A percentile compares a stretch with the other conserved stretches of the same genome.
Evolutionary conservation across 495 filamentous ascomycete genomes (phyloP).

Genomic region (Trichoderma virens): DNA sequence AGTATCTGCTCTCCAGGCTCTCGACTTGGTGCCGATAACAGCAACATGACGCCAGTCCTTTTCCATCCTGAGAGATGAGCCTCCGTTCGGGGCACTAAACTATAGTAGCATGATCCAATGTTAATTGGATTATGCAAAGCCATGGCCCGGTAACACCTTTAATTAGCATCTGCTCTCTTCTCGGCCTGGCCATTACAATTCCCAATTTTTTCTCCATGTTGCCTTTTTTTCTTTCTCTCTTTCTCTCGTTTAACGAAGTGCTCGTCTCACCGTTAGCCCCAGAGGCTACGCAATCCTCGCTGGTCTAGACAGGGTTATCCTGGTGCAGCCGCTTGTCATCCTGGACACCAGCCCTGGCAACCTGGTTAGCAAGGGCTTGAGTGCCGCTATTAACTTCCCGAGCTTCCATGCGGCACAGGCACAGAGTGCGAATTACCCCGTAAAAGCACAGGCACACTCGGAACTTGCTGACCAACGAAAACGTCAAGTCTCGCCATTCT

Average conservation of each 20-base stretch:
- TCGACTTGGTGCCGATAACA: background rate
- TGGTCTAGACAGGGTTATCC: background rate
- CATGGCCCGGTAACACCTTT: background rate
- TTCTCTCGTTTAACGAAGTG: background rate
- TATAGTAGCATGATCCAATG: background rate
- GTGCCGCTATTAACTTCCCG: constrained; percentile 3
- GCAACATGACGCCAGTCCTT: background rate
- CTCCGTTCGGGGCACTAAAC: background rate
- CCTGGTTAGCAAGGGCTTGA: background rate
- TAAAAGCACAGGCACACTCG: background rate
- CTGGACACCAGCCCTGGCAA: background rate
- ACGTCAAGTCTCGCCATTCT: too few species aligned
- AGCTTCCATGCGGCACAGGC: constrained; percentile 2
- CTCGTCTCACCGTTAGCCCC: background rate
- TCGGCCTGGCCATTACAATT: background rate
- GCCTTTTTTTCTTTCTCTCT: background rate
- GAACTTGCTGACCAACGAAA: background rate
- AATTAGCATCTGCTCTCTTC: background rate
- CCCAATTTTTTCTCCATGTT: background rate
- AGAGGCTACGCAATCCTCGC: constrained; percentile 1
- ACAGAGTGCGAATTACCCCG: background rate
- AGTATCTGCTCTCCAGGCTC: too few species aligned
- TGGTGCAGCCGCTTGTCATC: constrained; percentile 3
- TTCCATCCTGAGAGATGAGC: background rate
- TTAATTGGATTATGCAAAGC: background rate